Conservation (phyloP, 345 rosid genomes). For the Rhodomyrtus tomentosa region DNA sequence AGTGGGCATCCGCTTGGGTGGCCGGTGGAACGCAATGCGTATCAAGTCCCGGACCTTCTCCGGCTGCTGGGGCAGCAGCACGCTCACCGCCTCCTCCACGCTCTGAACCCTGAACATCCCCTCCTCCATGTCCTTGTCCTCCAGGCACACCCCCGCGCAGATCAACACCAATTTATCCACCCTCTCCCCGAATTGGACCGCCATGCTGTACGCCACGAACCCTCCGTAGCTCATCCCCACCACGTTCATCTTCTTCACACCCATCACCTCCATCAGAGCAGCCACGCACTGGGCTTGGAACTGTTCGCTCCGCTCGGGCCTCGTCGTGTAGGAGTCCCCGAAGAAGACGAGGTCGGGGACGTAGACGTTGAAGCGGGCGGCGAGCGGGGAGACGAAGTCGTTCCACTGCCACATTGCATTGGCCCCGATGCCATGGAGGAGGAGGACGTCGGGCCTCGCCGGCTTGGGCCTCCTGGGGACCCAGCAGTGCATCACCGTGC, state of each 20-base stretch:
- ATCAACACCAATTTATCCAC: conserved; percentile 51
- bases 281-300: conserved; percentile 58
- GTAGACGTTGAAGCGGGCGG: conserved; percentile 63
- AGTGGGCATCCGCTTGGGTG: conserved; percentile 41
- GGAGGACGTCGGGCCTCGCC: conserved; percentile 41
- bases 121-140: conserved; percentile 65
- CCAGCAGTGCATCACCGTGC: conserved; percentile 87
- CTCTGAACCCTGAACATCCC: conserved; percentile 56
- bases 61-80: conserved; percentile 62
- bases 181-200: conserved; percentile 62
- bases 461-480: conserved; percentile 34
- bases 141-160: conserved; percentile 77
- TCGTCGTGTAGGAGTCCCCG: conserved; percentile 76
- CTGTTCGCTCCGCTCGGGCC: conserved; percentile 27
- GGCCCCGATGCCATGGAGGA: conserved; percentile 89
- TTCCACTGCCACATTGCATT: conserved; percentile 97
- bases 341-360: conserved; percentile 87
- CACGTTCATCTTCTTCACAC: conserved; percentile 31
- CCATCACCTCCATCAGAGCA: conserved; percentile 35
- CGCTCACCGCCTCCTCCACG: conserved; percentile 39
- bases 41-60: conserved; percentile 39
- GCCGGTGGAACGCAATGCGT: conserved; percentile 46
- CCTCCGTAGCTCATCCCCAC: conserved; percentile 86
- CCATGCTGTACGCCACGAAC: conserved; percentile 70
- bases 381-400: conserved; percentile 36